A percentile compares a stretch with the other conserved stretches of the same genome.
These are phyloP conservation scores for Lachancea dasiensis DNA, from an alignment of 805 yeast genomes.

Conservation along the genomic window DNA sequence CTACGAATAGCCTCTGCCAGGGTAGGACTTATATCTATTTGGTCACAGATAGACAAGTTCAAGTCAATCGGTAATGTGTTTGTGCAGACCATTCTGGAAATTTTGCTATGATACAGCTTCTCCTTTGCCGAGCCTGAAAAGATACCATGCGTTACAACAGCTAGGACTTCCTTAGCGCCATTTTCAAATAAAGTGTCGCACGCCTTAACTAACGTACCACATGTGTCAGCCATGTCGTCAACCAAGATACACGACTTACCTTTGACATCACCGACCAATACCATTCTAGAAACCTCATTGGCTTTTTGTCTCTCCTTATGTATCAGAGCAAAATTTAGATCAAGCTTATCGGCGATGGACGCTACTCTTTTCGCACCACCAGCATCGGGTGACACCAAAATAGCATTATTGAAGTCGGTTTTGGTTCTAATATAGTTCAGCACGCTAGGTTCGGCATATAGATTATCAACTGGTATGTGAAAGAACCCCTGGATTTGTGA, in stretches of 20 bases:
- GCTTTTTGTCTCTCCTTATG: slow-evolving; percentile 82
- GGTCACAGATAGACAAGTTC: slow-evolving; percentile 53
- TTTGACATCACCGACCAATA: slow-evolving; percentile 76
- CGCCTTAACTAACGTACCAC: slow-evolving; percentile 81
- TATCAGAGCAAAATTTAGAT: slow-evolving; percentile 74
- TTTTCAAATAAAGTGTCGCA: slow-evolving; percentile 67
- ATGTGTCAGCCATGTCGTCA: slow-evolving; percentile 88
- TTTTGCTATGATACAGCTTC: slow-evolving; percentile 61
- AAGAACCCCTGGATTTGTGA: slow-evolving; percentile 85
- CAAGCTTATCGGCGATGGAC: slow-evolving; percentile 70
- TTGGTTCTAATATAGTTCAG: slow-evolving; percentile 66
- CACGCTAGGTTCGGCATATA: slow-evolving; percentile 80
- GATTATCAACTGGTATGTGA: slow-evolving; percentile 75
- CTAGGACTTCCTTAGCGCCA: slow-evolving; percentile 66
- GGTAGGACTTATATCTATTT: slow-evolving; percentile 66
- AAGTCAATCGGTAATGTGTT: slow-evolving; percentile 75
- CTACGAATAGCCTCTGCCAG: slow-evolving; percentile 80
- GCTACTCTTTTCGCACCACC: slow-evolving; percentile 93
- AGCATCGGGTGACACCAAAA: slow-evolving; percentile 80
- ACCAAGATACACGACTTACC: slow-evolving; percentile 71
- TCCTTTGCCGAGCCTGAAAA: slow-evolving; percentile 68
- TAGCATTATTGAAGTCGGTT: slow-evolving; percentile 53
- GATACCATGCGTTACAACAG: slow-evolving; percentile 79
- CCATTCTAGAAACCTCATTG: slow-evolving; percentile 80
- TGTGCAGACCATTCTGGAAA: slow-evolving; percentile 69